Evolutionary conservation across 2,329 filamentous ascomycete genomes (phyloP).

Genomic region (Ceratocystis huliohia): DNA sequence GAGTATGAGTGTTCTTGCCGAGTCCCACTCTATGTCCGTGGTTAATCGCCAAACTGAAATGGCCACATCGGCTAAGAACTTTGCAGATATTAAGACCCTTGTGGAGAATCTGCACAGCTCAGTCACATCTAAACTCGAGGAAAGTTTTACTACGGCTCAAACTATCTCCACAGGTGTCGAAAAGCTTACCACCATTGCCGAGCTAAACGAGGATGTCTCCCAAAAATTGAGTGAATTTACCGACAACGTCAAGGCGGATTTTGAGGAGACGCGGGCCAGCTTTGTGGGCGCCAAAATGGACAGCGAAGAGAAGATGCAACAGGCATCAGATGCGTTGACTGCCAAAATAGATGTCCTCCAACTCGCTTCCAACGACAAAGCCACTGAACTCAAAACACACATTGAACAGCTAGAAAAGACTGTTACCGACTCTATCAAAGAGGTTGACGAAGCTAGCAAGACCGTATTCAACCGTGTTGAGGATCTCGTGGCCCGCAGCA

Average conservation of each 20-base stretch:
- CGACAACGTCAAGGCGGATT: conserved; percentile 68
- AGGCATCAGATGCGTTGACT: conserved; percentile 41
- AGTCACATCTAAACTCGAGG: conserved; percentile 62
- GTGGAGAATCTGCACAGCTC: conserved; percentile 68
- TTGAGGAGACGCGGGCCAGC: conserved; percentile 73
- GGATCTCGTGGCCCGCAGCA: conserved; percentile 60
- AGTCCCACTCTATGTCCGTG: conserved; percentile 63
- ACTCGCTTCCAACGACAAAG: not conserved
- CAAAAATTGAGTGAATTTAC: conserved; percentile 60
- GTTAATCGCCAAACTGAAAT: conserved; percentile 78
- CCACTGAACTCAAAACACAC: conserved; percentile 61
- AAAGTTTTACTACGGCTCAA: conserved; percentile 60
- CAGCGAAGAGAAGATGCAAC: conserved; percentile 61
- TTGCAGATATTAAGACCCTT: conserved; percentile 64
- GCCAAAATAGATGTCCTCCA: conserved; percentile 30
- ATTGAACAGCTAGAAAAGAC: conserved; percentile 74
- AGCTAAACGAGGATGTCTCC: conserved; percentile 43
- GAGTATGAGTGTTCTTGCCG: conserved; percentile 40
- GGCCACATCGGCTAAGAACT: conserved; percentile 60
- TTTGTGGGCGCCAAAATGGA: conserved; percentile 72
- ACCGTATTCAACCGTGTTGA: conserved; percentile 76
- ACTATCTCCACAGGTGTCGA: conserved; percentile 37
- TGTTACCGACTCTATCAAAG: conserved; percentile 71
- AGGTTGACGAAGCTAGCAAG: conserved; percentile 75
- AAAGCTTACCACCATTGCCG: conserved; percentile 31